phyloP scores from a whole-genome alignment of 768 basidiomycete species.

The Neoboletus brunneissimus region DNA sequence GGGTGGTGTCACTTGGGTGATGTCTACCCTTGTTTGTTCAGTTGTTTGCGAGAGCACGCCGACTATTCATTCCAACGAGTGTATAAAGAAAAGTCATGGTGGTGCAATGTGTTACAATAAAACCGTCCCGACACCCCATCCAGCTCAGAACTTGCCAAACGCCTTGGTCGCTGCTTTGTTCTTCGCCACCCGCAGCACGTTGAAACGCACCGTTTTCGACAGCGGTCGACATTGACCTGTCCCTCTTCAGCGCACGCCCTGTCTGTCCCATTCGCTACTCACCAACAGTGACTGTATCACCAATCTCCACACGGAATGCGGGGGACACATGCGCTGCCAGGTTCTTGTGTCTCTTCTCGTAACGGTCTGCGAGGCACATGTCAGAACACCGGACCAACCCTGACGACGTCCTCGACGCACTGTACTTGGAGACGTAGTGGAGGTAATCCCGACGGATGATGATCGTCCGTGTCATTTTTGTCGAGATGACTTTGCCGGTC shows the following conservation, averaged over 20 bases:
- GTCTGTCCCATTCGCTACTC: conserved; percentile 33
- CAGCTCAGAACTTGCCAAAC: conserved; percentile 86
- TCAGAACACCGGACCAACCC: conserved; percentile 8
- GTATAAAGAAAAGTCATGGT: conserved; percentile 15
- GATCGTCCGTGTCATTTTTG: conserved; percentile 99
- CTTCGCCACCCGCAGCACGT: conserved; percentile 93
- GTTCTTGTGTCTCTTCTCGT: conserved; percentile 99
- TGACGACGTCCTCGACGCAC: conserved; percentile 46
- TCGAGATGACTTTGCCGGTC: conserved; percentile 95
- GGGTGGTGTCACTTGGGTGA: conserved; percentile 15
- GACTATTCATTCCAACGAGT: conserved; percentile 20
- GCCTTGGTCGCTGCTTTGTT: conserved; percentile 89
- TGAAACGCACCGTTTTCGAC: conserved; percentile 99
- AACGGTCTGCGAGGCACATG: conserved; percentile 66
- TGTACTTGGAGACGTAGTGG: conserved; percentile 98
- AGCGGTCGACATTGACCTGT: conserved; percentile 96
- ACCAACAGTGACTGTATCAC: conserved; percentile 95
- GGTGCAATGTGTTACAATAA: conserved; percentile 17
- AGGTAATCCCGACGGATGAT: conserved; percentile 94
- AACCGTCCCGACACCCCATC: neutral
- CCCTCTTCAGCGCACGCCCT: neutral
- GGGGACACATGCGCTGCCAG: conserved; percentile 95
- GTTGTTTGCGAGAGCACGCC: conserved; percentile 24
- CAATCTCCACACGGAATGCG: conserved; percentile 96
- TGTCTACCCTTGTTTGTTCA: conserved; percentile 34